These are phyloP conservation scores for Clavariopsis aquatica DNA, from an alignment of 495 filamentous ascomycete species.

Conservation along the genomic window DNA sequence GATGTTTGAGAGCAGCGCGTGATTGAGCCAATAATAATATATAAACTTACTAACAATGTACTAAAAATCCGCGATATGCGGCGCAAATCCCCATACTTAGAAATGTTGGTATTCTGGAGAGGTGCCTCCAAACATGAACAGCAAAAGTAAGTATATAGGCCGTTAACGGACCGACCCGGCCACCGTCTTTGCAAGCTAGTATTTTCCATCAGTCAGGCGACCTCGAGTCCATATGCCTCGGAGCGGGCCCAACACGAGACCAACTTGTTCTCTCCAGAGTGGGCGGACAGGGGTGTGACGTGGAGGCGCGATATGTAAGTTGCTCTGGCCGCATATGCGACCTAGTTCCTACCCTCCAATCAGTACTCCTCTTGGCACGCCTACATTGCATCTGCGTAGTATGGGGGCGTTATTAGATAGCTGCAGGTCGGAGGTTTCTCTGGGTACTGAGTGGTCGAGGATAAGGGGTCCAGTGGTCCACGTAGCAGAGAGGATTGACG, in stretches of 20 bases:
- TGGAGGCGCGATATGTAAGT: constrained; percentile 8
- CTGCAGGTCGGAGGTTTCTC: constrained; percentile 15
- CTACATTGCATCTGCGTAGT: background rate
- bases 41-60: background rate
- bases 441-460: background rate
- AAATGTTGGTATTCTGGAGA: background rate
- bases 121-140: background rate
- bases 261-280: constrained; percentile 17
- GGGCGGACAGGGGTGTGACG: constrained; percentile 26
- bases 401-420: constrained; percentile 5
- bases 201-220: constrained; percentile 17
- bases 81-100: no score
- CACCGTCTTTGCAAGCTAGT: background rate
- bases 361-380: constrained; percentile 6
- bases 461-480: constrained; percentile 9
- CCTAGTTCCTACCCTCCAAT: constrained; percentile 18
- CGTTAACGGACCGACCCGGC: constrained; percentile 30
- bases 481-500: constrained; percentile 14
- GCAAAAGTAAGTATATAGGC: background rate
- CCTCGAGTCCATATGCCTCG: background rate
- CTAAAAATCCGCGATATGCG: no score
- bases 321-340: constrained; percentile 27
- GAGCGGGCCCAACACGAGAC: constrained; percentile 22
- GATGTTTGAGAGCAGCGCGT: background rate
- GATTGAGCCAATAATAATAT: background rate